phyloP scores from a whole-genome alignment of 2,329 filamentous ascomycete genomes.

The Pezicula radicicola region DNA sequence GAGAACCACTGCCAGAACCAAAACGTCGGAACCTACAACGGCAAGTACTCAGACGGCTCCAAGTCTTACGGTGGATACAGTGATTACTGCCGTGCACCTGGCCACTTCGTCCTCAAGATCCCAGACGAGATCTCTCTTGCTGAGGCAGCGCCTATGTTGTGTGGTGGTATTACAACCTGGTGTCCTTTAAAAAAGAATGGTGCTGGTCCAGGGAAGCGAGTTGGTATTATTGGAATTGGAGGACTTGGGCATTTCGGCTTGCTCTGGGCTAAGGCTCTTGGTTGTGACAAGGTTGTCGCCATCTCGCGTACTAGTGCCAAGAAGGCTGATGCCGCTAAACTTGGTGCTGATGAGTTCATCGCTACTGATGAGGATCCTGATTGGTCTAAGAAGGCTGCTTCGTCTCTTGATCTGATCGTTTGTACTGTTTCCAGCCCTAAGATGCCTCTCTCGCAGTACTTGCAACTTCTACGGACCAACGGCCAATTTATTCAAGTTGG shows the following conservation, averaged over 20 bases:
- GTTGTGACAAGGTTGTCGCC: conserved; percentile 61
- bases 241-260: conserved; percentile 73
- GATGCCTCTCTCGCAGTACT: conserved; percentile 61
- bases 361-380: conserved; percentile 50
- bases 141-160: conserved; percentile 66
- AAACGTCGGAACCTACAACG: conserved; percentile 43
- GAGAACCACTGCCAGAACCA: conserved; percentile 23
- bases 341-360: conserved; percentile 57
- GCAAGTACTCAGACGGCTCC: conserved; percentile 24
- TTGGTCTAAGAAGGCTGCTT: conserved; percentile 52
- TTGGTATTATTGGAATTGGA: conserved; percentile 71
- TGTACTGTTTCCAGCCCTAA: conserved; percentile 49
- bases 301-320: conserved; percentile 60
- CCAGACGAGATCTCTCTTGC: conserved; percentile 48
- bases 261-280: conserved; percentile 67
- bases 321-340: conserved; percentile 53
- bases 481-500: conserved; percentile 63
- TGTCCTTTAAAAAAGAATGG: conserved; percentile 65
- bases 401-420: conserved; percentile 54
- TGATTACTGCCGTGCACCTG: conserved; percentile 46
- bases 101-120: conserved; percentile 58
- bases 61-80: conserved; percentile 49
- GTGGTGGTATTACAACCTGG: conserved; percentile 73
- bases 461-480: conserved; percentile 53
- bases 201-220: conserved; percentile 65